Conservation (phyloP, 352 stramenopile species). For the Blastocystis sp. region DNA sequence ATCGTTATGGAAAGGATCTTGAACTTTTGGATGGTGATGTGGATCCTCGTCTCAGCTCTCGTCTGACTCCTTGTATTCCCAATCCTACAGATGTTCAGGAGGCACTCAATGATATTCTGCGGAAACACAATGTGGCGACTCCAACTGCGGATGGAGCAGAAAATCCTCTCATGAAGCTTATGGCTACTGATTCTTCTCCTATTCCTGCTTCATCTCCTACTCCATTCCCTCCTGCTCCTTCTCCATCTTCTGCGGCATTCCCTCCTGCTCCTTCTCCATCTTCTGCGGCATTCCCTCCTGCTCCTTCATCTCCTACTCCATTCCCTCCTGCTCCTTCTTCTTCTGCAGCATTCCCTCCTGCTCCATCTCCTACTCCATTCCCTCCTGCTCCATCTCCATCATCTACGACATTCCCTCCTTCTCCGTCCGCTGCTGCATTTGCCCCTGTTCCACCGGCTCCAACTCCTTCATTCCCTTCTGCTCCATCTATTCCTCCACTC, state of each 20-base stretch:
- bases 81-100: conserved; percentile 24
- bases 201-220: background rate
- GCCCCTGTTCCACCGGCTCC: background rate
- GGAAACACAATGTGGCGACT: background rate
- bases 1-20: background rate
- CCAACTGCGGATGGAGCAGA: background rate
- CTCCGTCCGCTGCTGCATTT: background rate
- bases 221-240: background rate
- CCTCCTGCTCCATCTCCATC: background rate
- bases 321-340: no score
- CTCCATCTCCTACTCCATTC: background rate
- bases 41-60: conserved; percentile 21
- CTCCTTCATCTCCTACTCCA: no score
- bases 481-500: background rate
- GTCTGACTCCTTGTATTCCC: conserved; percentile 38
- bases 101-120: conserved; percentile 27
- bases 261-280: no score
- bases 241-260: no score
- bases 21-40: background rate
- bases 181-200: background rate
- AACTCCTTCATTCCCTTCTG: background rate
- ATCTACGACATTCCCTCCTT: background rate
- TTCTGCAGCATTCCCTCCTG: no score
- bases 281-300: no score
- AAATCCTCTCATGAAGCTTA: background rate